Evolutionary conservation across 768 basidiomycete genomes (phyloP).

Genomic region (Albatrellus ellisii): DNA sequence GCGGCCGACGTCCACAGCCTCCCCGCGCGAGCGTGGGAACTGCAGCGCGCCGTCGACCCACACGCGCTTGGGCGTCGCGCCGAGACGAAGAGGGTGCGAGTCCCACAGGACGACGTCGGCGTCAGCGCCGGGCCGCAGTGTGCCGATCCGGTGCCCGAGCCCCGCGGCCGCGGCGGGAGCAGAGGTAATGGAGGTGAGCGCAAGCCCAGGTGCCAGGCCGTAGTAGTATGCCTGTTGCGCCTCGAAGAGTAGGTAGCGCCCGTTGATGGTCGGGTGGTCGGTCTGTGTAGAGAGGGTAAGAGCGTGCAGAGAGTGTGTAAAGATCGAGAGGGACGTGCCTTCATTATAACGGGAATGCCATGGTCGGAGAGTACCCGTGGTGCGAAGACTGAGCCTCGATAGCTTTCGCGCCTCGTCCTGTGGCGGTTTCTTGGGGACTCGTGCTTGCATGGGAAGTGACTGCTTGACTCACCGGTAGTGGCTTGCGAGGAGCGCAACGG

Average conservation of each 20-base stretch:
- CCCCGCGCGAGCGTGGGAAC: slow-evolving; percentile 2
- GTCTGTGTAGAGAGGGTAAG: slow-evolving; percentile 28
- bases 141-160: slow-evolving; percentile 74
- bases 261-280: slow-evolving; percentile 52
- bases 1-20: slow-evolving; percentile 8
- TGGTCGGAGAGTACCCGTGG: slow-evolving; percentile 58
- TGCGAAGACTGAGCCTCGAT: slow-evolving; percentile 70
- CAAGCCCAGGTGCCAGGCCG: slow-evolving; percentile 56
- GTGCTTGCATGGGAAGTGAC: background rate
- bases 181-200: slow-evolving; percentile 64
- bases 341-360: slow-evolving; percentile 61
- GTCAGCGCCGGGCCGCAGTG: slow-evolving; percentile 25
- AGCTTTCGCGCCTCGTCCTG: slow-evolving; percentile 71
- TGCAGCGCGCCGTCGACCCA: slow-evolving; percentile 79
- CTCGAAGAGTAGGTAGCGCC: slow-evolving; percentile 69
- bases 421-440: background rate
- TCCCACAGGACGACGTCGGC: slow-evolving; percentile 65
- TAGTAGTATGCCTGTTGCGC: slow-evolving; percentile 79
- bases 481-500: slow-evolving; percentile 66
- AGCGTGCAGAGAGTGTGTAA: background rate
- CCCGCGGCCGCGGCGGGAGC: slow-evolving; percentile 64
- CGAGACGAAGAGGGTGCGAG: slow-evolving; percentile 60
- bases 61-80: slow-evolving; percentile 55
- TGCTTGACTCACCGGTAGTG: slow-evolving; percentile 24
- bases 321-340: slow-evolving; percentile 27